Evolutionary conservation across 371 early-diverging fungal species (phyloP).

Genomic region (Gilbertella persicaria): DNA sequence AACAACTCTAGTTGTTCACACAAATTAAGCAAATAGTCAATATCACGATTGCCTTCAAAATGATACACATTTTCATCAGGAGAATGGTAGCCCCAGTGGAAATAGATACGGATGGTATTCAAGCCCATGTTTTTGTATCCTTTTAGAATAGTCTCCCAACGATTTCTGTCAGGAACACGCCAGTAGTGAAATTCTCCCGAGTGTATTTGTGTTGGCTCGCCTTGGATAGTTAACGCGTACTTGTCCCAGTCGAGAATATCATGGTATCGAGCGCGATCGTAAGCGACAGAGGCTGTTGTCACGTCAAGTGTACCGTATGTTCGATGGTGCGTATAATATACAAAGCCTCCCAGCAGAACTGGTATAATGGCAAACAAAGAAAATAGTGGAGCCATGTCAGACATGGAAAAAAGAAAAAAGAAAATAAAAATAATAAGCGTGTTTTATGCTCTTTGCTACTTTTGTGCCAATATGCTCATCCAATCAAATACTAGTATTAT

Average conservation of each 20-base stretch:
- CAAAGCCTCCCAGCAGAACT: constrained; percentile 33
- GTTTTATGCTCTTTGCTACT: no score
- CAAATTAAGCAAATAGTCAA: constrained; percentile 70
- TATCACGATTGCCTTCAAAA: constrained; percentile 79
- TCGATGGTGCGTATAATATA: constrained; percentile 46
- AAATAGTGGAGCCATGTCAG: constrained; percentile 40
- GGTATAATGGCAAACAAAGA: constrained; percentile 46
- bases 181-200: constrained; percentile 84
- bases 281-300: constrained; percentile 59
- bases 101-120: constrained; percentile 85
- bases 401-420: no score
- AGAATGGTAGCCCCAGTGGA: constrained; percentile 91
- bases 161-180: constrained; percentile 67
- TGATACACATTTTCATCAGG: constrained; percentile 74
- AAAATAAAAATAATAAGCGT: no score
- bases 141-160: constrained; percentile 62
- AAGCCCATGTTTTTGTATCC: constrained; percentile 75
- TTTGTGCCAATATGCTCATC: no score
- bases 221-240: constrained; percentile 62
- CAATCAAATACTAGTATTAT: no score
- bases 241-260: constrained; percentile 66
- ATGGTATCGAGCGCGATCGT: constrained; percentile 52
- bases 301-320: constrained; percentile 53
- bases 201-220: constrained; percentile 61
- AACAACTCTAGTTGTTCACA: constrained; percentile 76